Base-by-base conservation (phyloP, 225 moss, liverwort and hornwort genomes). In the Marchantia polymorpha region DNA sequence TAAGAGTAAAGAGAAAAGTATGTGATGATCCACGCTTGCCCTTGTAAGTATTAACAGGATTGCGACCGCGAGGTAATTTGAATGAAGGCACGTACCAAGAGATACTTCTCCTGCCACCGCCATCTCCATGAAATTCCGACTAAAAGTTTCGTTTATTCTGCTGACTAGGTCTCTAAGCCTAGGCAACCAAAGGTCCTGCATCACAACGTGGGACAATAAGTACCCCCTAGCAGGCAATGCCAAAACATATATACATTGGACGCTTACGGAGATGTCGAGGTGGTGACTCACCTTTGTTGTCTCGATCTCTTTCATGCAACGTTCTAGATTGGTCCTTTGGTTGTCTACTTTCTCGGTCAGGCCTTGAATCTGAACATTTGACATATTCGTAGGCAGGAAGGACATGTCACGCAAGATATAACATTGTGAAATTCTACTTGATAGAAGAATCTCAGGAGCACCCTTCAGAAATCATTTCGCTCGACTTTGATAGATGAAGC, bases 71-170 rank as follows among this genome's bases (percentile, higher is more conserved):
- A 3, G 4, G 23, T 1, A 64, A 22, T 64, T 20, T 64, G 14
- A 64, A 64, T 23, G 23, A 64, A 64, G 51, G 4, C 20, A 48
- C 89, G 79, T 83, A 97, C 97, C 94, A 78, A 99, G 93, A 69
- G 90, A 89, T 22, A 99, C 93, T 90, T 99, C 97, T 80, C 97
- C 97, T 68, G 97, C 97, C 73, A 99, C 91, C 76, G 97, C 97
- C 95, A 99, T 99, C 81, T 95, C 97, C 84, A 85, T 93, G 85
- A 99, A 99, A 76, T 99, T 99, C 81, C 90, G 91, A 81, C 93
- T 89, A 84, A 99, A 99, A 52, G 93, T 93, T 27, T 91, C 90
- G 75, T 99, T 99, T 78, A 99, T 99, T 78, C 85, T 89, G 76
- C 83, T 78, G 52, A 99, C 97, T 11, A 99, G 92, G 3, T 86